Percentiles rank a stretch among this genome's conserved stretches.
These are phyloP conservation scores for Anastatica hierochuntica DNA, from an alignment of 345 rosid species.

Conservation along the genomic window DNA sequence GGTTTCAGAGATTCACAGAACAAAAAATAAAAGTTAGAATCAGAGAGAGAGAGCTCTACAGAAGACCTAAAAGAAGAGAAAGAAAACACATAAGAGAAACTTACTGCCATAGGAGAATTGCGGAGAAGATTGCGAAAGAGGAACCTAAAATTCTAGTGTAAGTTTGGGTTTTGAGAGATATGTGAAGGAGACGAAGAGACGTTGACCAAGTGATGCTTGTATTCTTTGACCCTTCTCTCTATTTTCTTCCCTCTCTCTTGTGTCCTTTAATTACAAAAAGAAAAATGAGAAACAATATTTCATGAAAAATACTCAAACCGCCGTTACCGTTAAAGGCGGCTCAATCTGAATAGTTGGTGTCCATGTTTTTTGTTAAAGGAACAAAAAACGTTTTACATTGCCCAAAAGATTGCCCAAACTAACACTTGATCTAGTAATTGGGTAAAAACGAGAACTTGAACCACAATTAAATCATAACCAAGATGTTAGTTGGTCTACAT, in stretches of 20 bases:
- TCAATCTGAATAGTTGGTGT: neutral
- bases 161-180: neutral
- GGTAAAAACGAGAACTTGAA: too few species aligned
- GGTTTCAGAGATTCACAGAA: too few species aligned
- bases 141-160: neutral
- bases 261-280: neutral
- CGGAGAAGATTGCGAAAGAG: conserved; percentile 10
- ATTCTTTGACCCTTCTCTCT: conserved; percentile 37
- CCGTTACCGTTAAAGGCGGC: conserved; percentile 62
- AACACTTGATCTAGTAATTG: too few species aligned
- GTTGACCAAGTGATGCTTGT: conserved; percentile 47
- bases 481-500: too few species aligned
- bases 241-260: conserved; percentile 6
- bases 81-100: too few species aligned
- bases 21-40: too few species aligned
- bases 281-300: neutral
- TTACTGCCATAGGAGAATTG: conserved; percentile 49
- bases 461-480: too few species aligned
- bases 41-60: neutral
- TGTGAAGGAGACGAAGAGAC: conserved; percentile 25
- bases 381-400: too few species aligned
- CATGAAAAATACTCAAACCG: conserved; percentile 30
- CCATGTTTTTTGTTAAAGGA: too few species aligned
- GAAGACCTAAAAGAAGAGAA: neutral
- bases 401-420: too few species aligned